Conservation (phyloP, 805 yeast genomes). For the Kuraishia borneana region DNA sequence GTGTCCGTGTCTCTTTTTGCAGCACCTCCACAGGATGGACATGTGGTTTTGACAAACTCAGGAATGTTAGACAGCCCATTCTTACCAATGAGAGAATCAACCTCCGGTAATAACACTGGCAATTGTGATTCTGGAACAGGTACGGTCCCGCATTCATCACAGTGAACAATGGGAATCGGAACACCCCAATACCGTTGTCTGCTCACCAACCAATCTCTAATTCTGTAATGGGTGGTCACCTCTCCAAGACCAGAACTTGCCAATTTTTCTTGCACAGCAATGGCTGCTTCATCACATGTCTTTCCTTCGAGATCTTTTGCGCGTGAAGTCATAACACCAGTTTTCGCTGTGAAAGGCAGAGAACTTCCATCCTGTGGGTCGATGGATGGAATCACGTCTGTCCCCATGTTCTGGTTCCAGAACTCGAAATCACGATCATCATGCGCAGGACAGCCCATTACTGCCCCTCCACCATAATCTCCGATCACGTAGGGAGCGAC, state of each 20-base stretch:
- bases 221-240: constrained; percentile 39
- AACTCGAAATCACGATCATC: constrained; percentile 77
- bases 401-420: constrained; percentile 58
- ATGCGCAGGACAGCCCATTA: constrained; percentile 97
- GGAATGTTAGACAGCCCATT: constrained; percentile 49
- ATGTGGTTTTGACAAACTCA: constrained; percentile 59
- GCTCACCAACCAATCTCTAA: constrained; percentile 91
- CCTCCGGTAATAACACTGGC: constrained; percentile 71
- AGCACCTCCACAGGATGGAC: constrained; percentile 68
- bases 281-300: constrained; percentile 37
- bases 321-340: constrained; percentile 37
- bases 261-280: constrained; percentile 31
- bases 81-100: constrained; percentile 31
- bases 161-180: constrained; percentile 91
- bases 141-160: constrained; percentile 77
- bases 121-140: constrained; percentile 84
- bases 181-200: constrained; percentile 98
- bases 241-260: constrained; percentile 28
- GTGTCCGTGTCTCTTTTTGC: constrained; percentile 94
- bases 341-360: constrained; percentile 24
- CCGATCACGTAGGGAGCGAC: constrained; percentile 87
- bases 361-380: constrained; percentile 22
- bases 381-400: constrained; percentile 29
- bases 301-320: constrained; percentile 43
- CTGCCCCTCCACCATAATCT: constrained; percentile 84